Conservation (phyloP, 352 stramenopile species). For the Globisporangium sylvaticum region DNA sequence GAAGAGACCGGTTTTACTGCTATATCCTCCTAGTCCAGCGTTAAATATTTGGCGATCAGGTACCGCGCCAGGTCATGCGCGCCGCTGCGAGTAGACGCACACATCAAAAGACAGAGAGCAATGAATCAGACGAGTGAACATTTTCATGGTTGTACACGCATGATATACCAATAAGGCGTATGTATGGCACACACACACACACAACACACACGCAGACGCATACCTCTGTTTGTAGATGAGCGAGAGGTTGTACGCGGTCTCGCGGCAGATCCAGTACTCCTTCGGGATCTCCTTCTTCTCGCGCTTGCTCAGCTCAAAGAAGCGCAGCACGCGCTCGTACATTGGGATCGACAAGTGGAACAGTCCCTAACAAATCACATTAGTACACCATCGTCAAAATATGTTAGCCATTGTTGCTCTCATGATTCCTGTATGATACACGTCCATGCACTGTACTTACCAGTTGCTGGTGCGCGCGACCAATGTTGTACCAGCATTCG, state of each 20-base stretch:
- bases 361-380: conserved; percentile 43
- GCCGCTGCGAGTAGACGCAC: conserved; percentile 30
- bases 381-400: conserved; percentile 1
- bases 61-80: conserved; percentile 73
- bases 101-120: background rate
- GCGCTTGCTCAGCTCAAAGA: conserved; percentile 59
- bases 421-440: too few species aligned
- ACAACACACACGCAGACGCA: background rate
- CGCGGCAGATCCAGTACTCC: conserved; percentile 72
- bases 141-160: background rate
- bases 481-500: conserved; percentile 87
- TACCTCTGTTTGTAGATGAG: conserved; percentile 88
- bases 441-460: conserved; percentile 29
- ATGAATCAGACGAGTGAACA: background rate
- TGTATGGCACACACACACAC: background rate
- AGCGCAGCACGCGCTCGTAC: conserved; percentile 84
- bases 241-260: conserved; percentile 87
- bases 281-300: conserved; percentile 40
- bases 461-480: conserved; percentile 81
- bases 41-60: conserved; percentile 81
- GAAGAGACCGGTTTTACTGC: background rate
- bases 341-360: conserved; percentile 86
- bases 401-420: too few species aligned
- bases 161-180: background rate
- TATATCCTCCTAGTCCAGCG: conserved; percentile 31